Evolutionary conservation across 441 rosid genomes (phyloP).

Genomic region (Adansonia gregorii): DNA sequence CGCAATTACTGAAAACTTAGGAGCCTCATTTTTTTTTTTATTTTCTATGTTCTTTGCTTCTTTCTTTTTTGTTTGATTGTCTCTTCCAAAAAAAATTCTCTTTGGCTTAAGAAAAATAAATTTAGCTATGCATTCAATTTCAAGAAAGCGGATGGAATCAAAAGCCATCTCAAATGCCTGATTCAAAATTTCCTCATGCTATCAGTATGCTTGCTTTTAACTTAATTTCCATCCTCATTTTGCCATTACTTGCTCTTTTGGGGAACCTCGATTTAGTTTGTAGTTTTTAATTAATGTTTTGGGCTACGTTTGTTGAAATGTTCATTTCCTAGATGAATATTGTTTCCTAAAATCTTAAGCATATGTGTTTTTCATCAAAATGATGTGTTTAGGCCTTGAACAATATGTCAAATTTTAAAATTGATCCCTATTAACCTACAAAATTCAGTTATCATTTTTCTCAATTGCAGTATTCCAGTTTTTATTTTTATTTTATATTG

Average conservation of each 20-base stretch:
- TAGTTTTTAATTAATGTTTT: not conserved
- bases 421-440: not conserved
- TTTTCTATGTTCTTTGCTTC: not conserved
- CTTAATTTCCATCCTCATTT: not conserved
- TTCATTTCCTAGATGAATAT: not conserved
- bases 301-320: not conserved
- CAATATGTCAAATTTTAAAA: not conserved
- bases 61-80: not conserved
- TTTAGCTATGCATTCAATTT: conserved; percentile 9
- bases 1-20: not conserved
- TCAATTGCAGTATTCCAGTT: not conserved
- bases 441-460: conserved; percentile 3
- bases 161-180: not conserved
- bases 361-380: not conserved
- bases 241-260: not conserved
- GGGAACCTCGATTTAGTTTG: not conserved
- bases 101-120: not conserved
- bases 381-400: not conserved
- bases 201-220: not conserved
- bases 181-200: not conserved
- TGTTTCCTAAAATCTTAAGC: not conserved
- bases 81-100: not conserved
- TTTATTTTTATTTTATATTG: not conserved
- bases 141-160: not conserved
- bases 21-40: not conserved